Evolutionary conservation across 768 basidiomycete genomes (phyloP), one percentile per base, ranked within the genome.

Genomic region (Leccinum sublutescens): DNA sequence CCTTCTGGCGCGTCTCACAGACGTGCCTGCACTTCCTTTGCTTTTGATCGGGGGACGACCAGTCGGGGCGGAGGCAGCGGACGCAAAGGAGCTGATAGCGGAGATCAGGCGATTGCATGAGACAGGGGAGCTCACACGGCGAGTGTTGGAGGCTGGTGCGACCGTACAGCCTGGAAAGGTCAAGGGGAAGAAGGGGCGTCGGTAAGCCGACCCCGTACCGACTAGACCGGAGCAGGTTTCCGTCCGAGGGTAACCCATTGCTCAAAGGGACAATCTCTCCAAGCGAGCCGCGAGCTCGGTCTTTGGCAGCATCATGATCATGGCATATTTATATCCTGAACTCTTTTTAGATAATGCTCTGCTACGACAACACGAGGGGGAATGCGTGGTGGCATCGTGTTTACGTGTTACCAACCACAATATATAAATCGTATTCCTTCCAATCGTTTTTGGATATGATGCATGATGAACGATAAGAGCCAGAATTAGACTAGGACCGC

Each of bases 21-120:
- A 72, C 15, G 67, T 77, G 4, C 61, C 76, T 1, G 80, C 83
- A 15, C 75, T 92, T 7, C 89, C 91, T 15, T 69, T 91, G 31
- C 79, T 93, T 5, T 76, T 93, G 54, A 71, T 93, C 49, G 86
- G 85, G 17, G 91, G 91, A 36, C 76, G 78, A 50, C 70, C 80
- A 15, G 74, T 88, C 15, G 84, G 84, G 15, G 69, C 78, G 0
- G 62, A 57, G 2, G 33, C 60, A 0, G 5, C 52, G 0, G 59
- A 72, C n/a, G 27, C 55, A 11, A 66, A 53, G 56, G 54, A 25
- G 5, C 19, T 71, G 25, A 72, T 86, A 43, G 73, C 77, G 15
- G 78, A 83, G 19, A 80, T 91, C 61, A 79, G 80, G 43, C 77
- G 67, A 50, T 72, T 88, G 38, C 66, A 80, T 43, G 71, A 78